Percentiles rank a stretch among this genome's conserved stretches.
These are phyloP conservation scores for Castanospermum australe DNA, from an alignment of 306 rosid species.

Conservation along the genomic window DNA sequence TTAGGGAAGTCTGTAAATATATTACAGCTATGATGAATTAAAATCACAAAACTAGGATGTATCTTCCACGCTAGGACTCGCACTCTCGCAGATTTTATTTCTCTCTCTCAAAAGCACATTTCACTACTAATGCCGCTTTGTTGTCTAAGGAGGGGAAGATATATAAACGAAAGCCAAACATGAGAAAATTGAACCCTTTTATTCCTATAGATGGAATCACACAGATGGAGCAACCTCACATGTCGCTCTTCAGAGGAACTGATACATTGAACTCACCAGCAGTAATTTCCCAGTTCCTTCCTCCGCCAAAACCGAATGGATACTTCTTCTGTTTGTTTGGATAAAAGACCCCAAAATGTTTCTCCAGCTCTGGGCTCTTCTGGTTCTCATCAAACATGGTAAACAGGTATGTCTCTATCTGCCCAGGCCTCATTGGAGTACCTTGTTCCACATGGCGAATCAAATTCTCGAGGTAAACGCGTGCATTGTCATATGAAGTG, in stretches of 20 bases:
- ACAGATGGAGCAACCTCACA: neutral
- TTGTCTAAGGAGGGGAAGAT: too few species aligned
- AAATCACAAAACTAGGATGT: too few species aligned
- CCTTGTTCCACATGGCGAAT: conserved; percentile 54
- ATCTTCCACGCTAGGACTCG: too few species aligned
- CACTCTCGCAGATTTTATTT: too few species aligned
- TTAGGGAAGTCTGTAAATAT: too few species aligned
- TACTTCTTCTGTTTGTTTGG: conserved; percentile 44
- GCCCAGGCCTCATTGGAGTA: conserved; percentile 58
- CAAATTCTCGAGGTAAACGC: conserved; percentile 45
- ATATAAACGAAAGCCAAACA: too few species aligned
- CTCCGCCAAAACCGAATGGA: conserved; percentile 42
- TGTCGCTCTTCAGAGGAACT: conserved; percentile 37
- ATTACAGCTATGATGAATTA: too few species aligned
- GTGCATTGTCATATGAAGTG: conserved; percentile 48
- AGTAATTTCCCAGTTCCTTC: neutral
- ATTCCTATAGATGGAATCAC: too few species aligned
- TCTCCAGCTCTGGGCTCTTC: conserved; percentile 33
- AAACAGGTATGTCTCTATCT: conserved; percentile 37
- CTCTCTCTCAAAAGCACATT: too few species aligned
- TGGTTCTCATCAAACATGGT: conserved; percentile 48
- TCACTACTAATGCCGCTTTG: too few species aligned
- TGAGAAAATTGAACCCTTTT: too few species aligned
- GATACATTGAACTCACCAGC: conserved; percentile 23
- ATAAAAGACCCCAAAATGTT: conserved; percentile 41